Evolutionary conservation across 192 early-diverging fungal species (phyloP).

Genomic region (Podila epicladia): DNA sequence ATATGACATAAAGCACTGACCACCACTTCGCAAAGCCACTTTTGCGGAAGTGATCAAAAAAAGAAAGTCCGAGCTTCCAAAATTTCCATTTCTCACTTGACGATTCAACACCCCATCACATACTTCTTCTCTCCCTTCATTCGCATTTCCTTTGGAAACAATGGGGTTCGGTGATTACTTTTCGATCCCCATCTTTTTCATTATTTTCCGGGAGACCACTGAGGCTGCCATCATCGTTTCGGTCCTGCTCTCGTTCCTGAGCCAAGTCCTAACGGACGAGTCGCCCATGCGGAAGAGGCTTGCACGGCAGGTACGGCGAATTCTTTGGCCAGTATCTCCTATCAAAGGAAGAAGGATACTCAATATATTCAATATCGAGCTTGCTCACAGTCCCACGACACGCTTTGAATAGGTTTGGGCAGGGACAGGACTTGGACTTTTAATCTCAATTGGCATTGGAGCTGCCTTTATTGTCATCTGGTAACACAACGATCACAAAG

Average conservation of each 20-base stretch:
- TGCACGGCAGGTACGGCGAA: conserved; percentile 23
- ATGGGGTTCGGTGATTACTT: conserved; percentile 37
- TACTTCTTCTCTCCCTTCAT: no score
- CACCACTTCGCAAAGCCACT: no score
- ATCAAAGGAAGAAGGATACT: background rate
- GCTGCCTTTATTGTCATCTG: conserved; percentile 82
- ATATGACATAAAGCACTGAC: no score
- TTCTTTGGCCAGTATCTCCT: background rate
- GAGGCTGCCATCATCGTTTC: conserved; percentile 91
- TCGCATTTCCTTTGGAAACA: no score
- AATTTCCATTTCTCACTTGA: no score
- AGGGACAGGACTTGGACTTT: conserved; percentile 72
- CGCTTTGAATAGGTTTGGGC: conserved; percentile 70
- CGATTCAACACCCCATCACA: no score
- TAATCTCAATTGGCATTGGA: conserved; percentile 75
- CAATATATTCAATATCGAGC: conserved; percentile 25
- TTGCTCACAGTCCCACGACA: background rate
- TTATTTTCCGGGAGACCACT: conserved; percentile 85
- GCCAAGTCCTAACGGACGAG: conserved; percentile 22
- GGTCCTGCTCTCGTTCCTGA: conserved; percentile 80
- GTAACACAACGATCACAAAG: conserved; percentile 53
- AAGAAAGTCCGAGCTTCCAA: no score
- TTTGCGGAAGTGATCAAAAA: no score
- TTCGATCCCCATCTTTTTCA: conserved; percentile 75
- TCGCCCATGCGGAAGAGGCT: conserved; percentile 23